phyloP scores from a whole-genome alignment of 2,329 filamentous ascomycete species.

The Colletotrichum orchidophilum region DNA sequence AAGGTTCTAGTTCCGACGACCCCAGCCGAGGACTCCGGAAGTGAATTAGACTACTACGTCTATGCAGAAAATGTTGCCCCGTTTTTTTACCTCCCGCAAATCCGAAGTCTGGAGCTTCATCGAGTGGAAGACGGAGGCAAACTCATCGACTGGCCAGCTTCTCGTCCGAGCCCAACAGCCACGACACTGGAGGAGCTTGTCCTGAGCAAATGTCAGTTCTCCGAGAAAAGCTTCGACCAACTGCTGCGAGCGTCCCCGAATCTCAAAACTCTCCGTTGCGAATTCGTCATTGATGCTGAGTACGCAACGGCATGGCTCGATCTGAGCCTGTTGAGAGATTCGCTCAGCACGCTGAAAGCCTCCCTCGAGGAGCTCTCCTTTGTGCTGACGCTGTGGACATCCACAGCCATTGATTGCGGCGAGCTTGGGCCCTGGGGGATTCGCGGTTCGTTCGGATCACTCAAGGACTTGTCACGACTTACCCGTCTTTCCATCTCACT shows the following conservation, averaged over 20 bases:
- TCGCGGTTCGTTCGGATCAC: neutral
- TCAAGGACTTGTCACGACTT: neutral
- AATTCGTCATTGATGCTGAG: neutral
- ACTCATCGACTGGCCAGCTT: neutral
- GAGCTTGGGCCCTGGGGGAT: slow-evolving; percentile 1
- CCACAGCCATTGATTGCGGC: slow-evolving; percentile 8
- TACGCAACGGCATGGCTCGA: neutral
- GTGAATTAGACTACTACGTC: neutral
- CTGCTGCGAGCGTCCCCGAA: neutral
- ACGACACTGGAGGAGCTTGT: neutral
- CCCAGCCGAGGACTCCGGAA: neutral
- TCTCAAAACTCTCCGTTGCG: neutral
- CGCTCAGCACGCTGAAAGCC: neutral
- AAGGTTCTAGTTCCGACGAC: neutral
- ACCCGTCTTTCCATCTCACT: neutral
- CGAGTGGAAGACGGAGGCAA: slow-evolving; percentile 1
- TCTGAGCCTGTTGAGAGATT: neutral
- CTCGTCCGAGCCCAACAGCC: neutral
- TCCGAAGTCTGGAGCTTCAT: neutral
- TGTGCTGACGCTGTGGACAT: neutral
- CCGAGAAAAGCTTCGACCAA: neutral
- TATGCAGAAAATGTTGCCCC: neutral
- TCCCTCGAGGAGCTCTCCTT: slow-evolving; percentile 2
- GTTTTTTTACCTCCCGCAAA: neutral
- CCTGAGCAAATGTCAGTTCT: neutral